Evolutionary conservation across 1,284 basidiomycete genomes (phyloP).

Genomic region (Microbotryomycetes sp.): DNA sequence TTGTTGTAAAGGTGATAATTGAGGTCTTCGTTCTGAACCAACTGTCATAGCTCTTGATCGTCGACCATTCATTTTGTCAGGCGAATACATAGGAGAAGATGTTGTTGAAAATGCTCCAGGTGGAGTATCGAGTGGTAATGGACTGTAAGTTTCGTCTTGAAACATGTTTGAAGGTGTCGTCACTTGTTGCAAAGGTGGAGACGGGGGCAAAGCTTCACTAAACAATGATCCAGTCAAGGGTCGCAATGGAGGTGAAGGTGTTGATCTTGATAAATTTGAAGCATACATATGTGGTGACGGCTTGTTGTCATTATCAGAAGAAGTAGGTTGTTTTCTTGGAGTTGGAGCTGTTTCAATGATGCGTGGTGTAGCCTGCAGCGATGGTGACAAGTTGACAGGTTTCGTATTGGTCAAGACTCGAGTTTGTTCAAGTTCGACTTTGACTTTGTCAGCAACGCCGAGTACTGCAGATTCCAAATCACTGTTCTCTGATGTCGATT

Average conservation of each 20-base stretch:
- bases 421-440: neutral
- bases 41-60: slow-evolving; percentile 15
- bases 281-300: no score
- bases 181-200: neutral
- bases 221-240: neutral
- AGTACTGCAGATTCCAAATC: neutral
- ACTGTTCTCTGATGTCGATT: neutral
- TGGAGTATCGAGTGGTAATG: slow-evolving; percentile 6
- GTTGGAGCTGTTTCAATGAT: neutral
- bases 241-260: neutral
- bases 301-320: neutral
- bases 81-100: no score
- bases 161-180: neutral
- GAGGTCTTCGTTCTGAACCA: slow-evolving; percentile 8
- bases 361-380: neutral
- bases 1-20: neutral
- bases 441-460: neutral
- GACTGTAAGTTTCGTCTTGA: slow-evolving; percentile 1
- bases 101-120: no score
- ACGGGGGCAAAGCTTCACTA: slow-evolving; percentile 1
- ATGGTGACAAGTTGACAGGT: slow-evolving; percentile 6
- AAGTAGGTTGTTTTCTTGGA: neutral
- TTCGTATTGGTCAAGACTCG: neutral
- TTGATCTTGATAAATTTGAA: neutral
- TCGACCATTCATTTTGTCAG: neutral